A percentile compares a stretch with the other conserved stretches of the same genome.
Evolutionary conservation across 78 protist species (phyloP).

Genomic region (Dictyostelium capitatum): DNA sequence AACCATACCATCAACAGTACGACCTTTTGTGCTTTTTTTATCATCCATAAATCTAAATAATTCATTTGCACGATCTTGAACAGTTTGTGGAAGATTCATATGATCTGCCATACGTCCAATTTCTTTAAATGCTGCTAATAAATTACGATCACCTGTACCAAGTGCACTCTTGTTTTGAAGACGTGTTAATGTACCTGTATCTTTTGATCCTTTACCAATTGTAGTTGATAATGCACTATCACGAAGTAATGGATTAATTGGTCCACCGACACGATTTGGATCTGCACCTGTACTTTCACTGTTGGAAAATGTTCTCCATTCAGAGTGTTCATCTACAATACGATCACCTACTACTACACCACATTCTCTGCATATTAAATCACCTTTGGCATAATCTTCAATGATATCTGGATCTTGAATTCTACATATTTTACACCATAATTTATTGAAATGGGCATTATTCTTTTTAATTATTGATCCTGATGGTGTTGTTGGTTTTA

Average conservation of each 20-base stretch:
- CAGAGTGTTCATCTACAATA: conserved; percentile 76
- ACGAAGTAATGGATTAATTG: conserved; percentile 60
- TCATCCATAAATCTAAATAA: conserved; percentile 66
- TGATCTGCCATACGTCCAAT: conserved; percentile 68
- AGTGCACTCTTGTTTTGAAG: conserved; percentile 66
- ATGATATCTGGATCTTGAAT: conserved; percentile 66
- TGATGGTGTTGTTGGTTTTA: not conserved
- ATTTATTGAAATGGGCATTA: conserved; percentile 15
- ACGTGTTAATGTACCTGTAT: conserved; percentile 39
- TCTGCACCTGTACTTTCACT: conserved; percentile 68
- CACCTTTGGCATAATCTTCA: conserved; percentile 76
- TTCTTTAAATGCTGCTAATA: conserved; percentile 62
- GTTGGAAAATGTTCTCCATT: conserved; percentile 77
- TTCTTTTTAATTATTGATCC: too few species aligned
- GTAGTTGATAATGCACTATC: conserved; percentile 61
- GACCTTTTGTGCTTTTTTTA: conserved; percentile 34
- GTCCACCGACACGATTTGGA: conserved; percentile 84
- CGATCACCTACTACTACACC: conserved; percentile 73
- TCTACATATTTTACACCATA: conserved; percentile 36
- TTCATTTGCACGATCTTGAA: conserved; percentile 56
- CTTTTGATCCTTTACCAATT: conserved; percentile 72
- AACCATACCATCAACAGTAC: conserved; percentile 59
- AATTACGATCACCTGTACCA: conserved; percentile 56
- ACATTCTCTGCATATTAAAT: conserved; percentile 74
- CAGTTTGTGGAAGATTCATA: conserved; percentile 68